Base-by-base conservation (phyloP, 495 filamentous ascomycete genomes). In the Polyplosphaeria fusca region DNA sequence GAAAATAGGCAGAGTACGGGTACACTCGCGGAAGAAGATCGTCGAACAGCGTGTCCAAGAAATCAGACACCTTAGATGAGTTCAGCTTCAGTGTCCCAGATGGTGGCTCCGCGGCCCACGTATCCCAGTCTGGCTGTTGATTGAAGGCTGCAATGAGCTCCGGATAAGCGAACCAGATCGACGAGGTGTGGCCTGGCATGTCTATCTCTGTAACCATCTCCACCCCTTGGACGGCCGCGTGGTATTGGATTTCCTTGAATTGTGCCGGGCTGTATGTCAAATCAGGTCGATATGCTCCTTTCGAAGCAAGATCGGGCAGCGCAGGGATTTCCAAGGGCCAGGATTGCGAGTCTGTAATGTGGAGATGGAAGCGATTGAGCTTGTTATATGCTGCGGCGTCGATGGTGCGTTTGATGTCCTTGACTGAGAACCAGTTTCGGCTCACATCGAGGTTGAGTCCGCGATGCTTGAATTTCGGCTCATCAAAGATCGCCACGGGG, bases 311-410 rank as follows among this genome's bases (percentile, higher is more conserved):
- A 52, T 82, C 76, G 9, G 89, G 88, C 51, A 92, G 66, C 4
- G 84, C 65, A 1, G 86, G 86, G 52, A 92, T 85, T 56, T 86
- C 85, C 24, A 93, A 73, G 2, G 88, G 89, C 88, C 88, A 93
- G 5, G 86, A 86, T 67, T 93, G 88, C 20, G 86, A 81, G 66
- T 93, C 88, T 0, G 88, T 91, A 39, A 83, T 78, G 70, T 93
- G 88, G 22, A 91, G 67, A 69, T 92, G 88, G 38, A 91, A 73
- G 5, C 80, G 74, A 68, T 91, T 91, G 71, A 93, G 77, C 74
- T 93, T 91, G 73, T 83, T 89, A 77, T 77, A 85, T 9, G 82
- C 67, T 49, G 88, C 63, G 24, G 83, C 84, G 58, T 91, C 87
- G 60, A 93, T 86, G 30, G 79, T 85, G 45, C 82, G 77, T 52